These are phyloP conservation scores for Hypoxylon perforatum DNA, from an alignment of 495 filamentous ascomycete genomes.

Conservation along the genomic window DNA sequence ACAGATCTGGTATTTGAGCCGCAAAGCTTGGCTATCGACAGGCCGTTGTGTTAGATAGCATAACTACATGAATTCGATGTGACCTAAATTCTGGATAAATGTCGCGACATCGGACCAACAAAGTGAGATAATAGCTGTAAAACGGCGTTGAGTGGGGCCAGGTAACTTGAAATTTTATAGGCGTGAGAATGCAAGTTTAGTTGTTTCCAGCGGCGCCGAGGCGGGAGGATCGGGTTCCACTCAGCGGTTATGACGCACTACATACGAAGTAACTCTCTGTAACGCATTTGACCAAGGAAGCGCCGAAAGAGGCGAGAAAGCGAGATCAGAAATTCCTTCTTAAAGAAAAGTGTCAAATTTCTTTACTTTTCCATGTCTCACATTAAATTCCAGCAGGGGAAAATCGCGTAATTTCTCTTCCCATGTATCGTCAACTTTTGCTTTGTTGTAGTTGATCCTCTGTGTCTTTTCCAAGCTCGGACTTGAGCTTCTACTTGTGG, in stretches of 20 bases:
- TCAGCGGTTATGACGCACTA: slow-evolving; percentile 36
- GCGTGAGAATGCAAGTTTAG: no score
- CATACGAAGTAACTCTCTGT: slow-evolving; percentile 26
- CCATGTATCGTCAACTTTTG: slow-evolving; percentile 13
- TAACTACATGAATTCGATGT: no score
- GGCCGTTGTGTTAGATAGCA: no score
- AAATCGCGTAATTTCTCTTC: neutral
- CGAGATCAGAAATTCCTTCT: slow-evolving; percentile 10
- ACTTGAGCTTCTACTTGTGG: neutral
- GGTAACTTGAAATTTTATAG: slow-evolving; percentile 21
- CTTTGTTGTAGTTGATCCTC: slow-evolving; percentile 26
- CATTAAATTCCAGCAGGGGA: no score
- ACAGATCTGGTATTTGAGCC: neutral
- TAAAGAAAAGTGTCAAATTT: neutral
- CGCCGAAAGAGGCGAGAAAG: slow-evolving; percentile 26
- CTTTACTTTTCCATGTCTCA: neutral
- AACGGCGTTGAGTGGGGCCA: slow-evolving; percentile 4
- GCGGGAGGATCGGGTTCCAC: slow-evolving; percentile 30
- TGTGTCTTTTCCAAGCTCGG: neutral
- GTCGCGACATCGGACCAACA: slow-evolving; percentile 9
- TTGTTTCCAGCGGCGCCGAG: slow-evolving; percentile 6
- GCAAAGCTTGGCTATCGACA: neutral
- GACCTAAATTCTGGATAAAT: slow-evolving; percentile 5
- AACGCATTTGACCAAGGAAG: slow-evolving; percentile 34
- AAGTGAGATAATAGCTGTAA: slow-evolving; percentile 11